These are phyloP conservation scores for Musa schizocarpa DNA, from an alignment of 176 grass and related monocot genomes.

Conservation along the genomic window DNA sequence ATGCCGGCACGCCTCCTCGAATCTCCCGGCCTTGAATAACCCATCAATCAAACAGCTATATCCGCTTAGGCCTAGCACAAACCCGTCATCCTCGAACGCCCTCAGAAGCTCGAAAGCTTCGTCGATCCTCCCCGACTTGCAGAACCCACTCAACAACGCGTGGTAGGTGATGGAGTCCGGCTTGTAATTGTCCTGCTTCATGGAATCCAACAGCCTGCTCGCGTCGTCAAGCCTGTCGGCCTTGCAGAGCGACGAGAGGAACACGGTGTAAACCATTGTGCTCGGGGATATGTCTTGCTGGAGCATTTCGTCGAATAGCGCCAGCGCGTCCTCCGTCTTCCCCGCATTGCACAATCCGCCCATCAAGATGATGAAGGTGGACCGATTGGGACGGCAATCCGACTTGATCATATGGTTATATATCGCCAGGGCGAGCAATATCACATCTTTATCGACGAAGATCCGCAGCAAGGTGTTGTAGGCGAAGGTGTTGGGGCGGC, in stretches of 20 bases:
- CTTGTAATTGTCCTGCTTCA: constrained; percentile 52
- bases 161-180: constrained; percentile 40
- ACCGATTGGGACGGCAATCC: constrained; percentile 29
- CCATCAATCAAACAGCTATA: constrained; percentile 81
- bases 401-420: constrained; percentile 60
- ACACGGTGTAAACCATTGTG: constrained; percentile 41
- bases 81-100: constrained; percentile 28
- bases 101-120: constrained; percentile 54
- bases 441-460: constrained; percentile 40
- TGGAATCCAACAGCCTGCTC: constrained; percentile 33
- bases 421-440: constrained; percentile 58
- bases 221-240: constrained; percentile 44
- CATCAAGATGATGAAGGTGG: constrained; percentile 61
- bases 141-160: constrained; percentile 58
- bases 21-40: constrained; percentile 50
- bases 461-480: constrained; percentile 55
- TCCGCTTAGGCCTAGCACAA: constrained; percentile 58
- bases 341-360: constrained; percentile 43
- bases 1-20: constrained; percentile 42
- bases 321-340: constrained; percentile 31
- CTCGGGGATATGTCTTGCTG: constrained; percentile 34
- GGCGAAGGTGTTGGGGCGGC: constrained; percentile 45
- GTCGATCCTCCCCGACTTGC: constrained; percentile 53
- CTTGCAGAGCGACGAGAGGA: constrained; percentile 53
- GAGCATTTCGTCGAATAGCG: constrained; percentile 88